These are phyloP conservation scores for Populus trichocarpa DNA, from an alignment of 441 rosid species.

Conservation along the genomic window DNA sequence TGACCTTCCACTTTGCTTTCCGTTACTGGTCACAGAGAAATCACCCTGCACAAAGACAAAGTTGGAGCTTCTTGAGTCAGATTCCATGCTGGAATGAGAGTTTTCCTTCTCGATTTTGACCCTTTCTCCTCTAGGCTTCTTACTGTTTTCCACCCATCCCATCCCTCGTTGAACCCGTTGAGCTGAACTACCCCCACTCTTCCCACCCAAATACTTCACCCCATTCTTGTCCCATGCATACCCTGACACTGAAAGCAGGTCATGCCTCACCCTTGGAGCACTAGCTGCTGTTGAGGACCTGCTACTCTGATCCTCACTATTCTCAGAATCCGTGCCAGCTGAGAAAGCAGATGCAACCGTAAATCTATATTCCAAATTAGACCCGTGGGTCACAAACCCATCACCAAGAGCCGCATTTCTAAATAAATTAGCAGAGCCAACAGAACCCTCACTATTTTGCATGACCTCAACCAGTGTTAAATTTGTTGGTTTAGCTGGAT, in stretches of 20 bases:
- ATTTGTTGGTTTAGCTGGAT: slow-evolving; percentile 32
- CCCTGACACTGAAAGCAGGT: slow-evolving; percentile 35
- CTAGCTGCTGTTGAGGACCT: slow-evolving; percentile 77
- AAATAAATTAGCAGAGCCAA: slow-evolving; percentile 35
- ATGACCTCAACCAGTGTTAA: slow-evolving; percentile 26
- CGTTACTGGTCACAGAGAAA: slow-evolving; percentile 44
- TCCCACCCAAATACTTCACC: slow-evolving; percentile 43
- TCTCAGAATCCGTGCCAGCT: slow-evolving; percentile 60
- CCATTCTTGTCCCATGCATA: slow-evolving; percentile 43
- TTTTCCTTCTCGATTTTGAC: slow-evolving; percentile 73
- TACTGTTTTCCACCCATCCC: slow-evolving; percentile 46
- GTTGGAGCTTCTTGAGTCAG: slow-evolving; percentile 87
- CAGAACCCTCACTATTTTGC: slow-evolving; percentile 40
- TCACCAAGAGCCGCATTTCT: slow-evolving; percentile 27
- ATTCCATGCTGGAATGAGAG: slow-evolving; percentile 83
- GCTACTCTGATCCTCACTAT: slow-evolving; percentile 69
- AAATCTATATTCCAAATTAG: slow-evolving; percentile 49
- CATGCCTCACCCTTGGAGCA: slow-evolving; percentile 49
- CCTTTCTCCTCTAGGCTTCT: slow-evolving; percentile 79
- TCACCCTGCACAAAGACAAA: slow-evolving; percentile 75
- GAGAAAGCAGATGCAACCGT: slow-evolving; percentile 44
- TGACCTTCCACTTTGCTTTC: slow-evolving; percentile 43
- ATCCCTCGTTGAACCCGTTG: slow-evolving; percentile 48
- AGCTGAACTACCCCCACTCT: slow-evolving; percentile 35
- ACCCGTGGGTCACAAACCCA: slow-evolving; percentile 32